These are phyloP conservation scores for Neocucurbitaria cava DNA, from an alignment of 2,329 filamentous ascomycete species.

Conservation along the genomic window DNA sequence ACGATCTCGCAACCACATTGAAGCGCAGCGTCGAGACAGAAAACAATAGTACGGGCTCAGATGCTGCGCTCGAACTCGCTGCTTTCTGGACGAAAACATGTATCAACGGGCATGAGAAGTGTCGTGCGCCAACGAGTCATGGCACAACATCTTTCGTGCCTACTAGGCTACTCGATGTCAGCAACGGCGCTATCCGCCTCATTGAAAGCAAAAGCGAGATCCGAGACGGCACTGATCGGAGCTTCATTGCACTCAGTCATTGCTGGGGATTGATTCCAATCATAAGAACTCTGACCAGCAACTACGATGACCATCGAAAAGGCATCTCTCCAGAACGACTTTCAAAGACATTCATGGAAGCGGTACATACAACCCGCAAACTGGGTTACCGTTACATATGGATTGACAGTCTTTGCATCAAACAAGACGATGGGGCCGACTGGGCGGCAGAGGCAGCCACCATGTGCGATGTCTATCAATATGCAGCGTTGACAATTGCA, in stretches of 20 bases:
- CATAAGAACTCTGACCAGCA: constrained; percentile 24
- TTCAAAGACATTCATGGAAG: constrained; percentile 24
- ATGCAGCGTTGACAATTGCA: constrained; percentile 28
- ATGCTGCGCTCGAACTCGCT: constrained; percentile 25
- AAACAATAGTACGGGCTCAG: constrained; percentile 15
- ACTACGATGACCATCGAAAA: constrained; percentile 14
- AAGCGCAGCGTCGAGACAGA: constrained; percentile 2
- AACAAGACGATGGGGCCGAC: constrained; percentile 28
- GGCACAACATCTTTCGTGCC: constrained; percentile 17
- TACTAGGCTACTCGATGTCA: constrained; percentile 27
- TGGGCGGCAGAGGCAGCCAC: constrained; percentile 32
- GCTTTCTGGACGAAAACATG: constrained; percentile 24
- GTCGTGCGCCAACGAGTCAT: constrained; percentile 1
- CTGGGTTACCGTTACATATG: constrained; percentile 25
- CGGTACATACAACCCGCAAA: constrained; percentile 17
- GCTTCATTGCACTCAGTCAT: constrained; percentile 29
- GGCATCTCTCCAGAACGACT: constrained; percentile 13
- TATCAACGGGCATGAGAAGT: constrained; percentile 15
- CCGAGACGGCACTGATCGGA: constrained; percentile 4
- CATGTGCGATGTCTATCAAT: constrained; percentile 35
- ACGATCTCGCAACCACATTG: constrained; percentile 15
- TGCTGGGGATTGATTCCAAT: constrained; percentile 31
- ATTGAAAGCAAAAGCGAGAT: constrained; percentile 15
- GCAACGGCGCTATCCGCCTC: constrained; percentile 10
- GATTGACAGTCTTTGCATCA: constrained; percentile 32